These are phyloP conservation scores for Malus asiatica DNA, from an alignment of 306 rosid genomes.

Conservation along the genomic window DNA sequence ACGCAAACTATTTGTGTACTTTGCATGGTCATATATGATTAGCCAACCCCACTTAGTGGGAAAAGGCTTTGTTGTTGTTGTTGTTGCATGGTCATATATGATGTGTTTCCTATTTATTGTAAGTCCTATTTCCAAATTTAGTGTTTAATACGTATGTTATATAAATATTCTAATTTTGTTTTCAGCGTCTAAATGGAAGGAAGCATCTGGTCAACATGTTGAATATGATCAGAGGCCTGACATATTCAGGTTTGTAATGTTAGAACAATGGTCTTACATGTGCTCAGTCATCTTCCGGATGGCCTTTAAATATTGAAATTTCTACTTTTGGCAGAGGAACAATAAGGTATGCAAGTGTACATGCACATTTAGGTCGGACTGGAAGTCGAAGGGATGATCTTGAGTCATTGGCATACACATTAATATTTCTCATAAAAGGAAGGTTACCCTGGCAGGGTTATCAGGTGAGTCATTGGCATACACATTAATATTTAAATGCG, in stretches of 20 bases:
- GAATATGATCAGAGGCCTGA: conserved; percentile 96
- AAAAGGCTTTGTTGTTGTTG: too few relatives aligned
- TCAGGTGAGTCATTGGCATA: conserved; percentile 41
- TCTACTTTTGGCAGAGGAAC: conserved; percentile 65
- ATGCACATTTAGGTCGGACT: conserved; percentile 93
- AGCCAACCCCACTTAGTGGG: too few relatives aligned
- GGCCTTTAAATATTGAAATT: not conserved
- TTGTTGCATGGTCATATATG: not conserved
- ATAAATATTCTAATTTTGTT: conserved; percentile 10
- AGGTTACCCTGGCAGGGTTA: conserved; percentile 98
- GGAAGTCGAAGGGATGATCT: conserved; percentile 95
- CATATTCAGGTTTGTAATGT: conserved; percentile 61
- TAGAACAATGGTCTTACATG: not conserved
- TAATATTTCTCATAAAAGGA: conserved; percentile 85
- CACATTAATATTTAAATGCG: not conserved
- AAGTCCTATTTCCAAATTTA: not conserved
- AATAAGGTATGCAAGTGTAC: conserved; percentile 91
- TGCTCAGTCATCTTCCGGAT: not conserved
- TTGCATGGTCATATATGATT: not conserved
- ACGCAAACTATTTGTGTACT: not conserved
- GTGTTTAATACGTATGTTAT: not conserved
- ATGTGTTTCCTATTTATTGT: not conserved
- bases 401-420: conserved; percentile 84
- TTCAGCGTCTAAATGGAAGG: conserved; percentile 94
- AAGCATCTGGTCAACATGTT: conserved; percentile 74